Conservation (phyloP, 148 eudicot genomes). For the Cornus florida region DNA sequence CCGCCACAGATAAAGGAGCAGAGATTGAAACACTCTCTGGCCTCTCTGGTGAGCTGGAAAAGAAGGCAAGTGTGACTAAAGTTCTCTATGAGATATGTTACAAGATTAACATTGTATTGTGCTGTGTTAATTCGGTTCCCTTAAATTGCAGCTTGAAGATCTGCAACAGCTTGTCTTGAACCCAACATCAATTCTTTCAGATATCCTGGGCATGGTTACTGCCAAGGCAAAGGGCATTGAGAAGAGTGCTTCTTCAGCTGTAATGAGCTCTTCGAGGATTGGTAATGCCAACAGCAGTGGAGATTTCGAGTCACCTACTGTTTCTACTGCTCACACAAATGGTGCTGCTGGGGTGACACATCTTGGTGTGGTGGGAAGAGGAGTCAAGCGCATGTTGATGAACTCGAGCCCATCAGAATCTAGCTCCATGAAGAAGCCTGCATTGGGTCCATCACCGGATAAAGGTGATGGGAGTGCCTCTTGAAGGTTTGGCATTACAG, state of each 20-base stretch:
- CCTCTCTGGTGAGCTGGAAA: conserved; percentile 76
- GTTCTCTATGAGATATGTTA: not conserved
- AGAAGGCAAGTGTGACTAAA: conserved; percentile 56
- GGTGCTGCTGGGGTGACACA: conserved; percentile 68
- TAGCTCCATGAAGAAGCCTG: conserved; percentile 55
- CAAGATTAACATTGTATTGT: not conserved
- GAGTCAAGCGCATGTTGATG: conserved; percentile 73
- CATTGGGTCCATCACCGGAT: conserved; percentile 41
- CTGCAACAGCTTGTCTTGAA: conserved; percentile 72
- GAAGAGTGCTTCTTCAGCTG: conserved; percentile 31
- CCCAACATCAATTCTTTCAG: conserved; percentile 71
- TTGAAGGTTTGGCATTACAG: conserved; percentile 27
- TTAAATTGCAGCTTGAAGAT: conserved; percentile 77
- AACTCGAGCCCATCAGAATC: conserved; percentile 41
- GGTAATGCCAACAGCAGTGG: conserved; percentile 40
- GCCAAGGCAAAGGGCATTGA: conserved; percentile 62
- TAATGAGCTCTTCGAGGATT: conserved; percentile 53
- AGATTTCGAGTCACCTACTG: conserved; percentile 55
- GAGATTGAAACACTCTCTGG: conserved; percentile 65
- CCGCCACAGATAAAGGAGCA: conserved; percentile 49
- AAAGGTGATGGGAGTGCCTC: conserved; percentile 49
- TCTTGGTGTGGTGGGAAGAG: conserved; percentile 93
- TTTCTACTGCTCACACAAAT: conserved; percentile 68
- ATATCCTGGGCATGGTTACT: conserved; percentile 60
- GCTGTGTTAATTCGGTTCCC: not conserved